A percentile compares a stretch with the other conserved stretches of the same genome.
Conservation (phyloP, 129 eudicot genomes). For the Arctium minus region DNA sequence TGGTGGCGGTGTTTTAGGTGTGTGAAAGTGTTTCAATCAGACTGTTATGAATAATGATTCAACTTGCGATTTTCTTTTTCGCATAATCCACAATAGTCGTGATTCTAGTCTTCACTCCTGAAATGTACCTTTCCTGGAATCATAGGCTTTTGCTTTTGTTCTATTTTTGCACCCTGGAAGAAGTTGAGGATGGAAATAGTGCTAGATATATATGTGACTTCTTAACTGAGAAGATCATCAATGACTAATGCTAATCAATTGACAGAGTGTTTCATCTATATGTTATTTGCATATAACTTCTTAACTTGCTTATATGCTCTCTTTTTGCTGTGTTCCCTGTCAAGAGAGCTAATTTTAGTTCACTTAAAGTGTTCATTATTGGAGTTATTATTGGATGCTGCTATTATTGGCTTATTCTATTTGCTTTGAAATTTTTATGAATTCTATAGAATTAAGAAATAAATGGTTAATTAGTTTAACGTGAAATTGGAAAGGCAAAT, state of each 20-base stretch:
- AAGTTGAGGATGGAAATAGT: too few relatives aligned
- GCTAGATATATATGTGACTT: too few relatives aligned
- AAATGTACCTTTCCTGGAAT: not conserved
- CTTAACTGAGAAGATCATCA: not conserved
- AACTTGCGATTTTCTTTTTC: not conserved
- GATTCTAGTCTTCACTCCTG: not conserved
- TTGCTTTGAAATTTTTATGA: not conserved
- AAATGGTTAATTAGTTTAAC: not conserved
- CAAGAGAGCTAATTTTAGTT: not conserved
- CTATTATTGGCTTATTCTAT: not conserved
- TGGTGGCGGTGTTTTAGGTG: conserved; percentile 91
- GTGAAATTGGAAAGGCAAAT: not conserved
- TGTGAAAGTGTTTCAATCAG: conserved; percentile 17
- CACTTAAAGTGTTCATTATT: too few relatives aligned
- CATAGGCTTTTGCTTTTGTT: not conserved
- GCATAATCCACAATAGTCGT: not conserved
- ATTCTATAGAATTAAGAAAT: not conserved
- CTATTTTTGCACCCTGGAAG: not conserved
- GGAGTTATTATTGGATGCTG: not conserved
- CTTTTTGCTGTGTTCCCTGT: not conserved
- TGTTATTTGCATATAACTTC: not conserved
- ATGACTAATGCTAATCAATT: not conserved
- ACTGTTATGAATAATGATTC: not conserved
- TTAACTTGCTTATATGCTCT: not conserved
- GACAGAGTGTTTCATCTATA: not conserved